Evolutionary conservation across 306 rosid genomes (phyloP), one percentile per base, ranked within the genome.

Genomic region (Styphnolobium japonicum): DNA sequence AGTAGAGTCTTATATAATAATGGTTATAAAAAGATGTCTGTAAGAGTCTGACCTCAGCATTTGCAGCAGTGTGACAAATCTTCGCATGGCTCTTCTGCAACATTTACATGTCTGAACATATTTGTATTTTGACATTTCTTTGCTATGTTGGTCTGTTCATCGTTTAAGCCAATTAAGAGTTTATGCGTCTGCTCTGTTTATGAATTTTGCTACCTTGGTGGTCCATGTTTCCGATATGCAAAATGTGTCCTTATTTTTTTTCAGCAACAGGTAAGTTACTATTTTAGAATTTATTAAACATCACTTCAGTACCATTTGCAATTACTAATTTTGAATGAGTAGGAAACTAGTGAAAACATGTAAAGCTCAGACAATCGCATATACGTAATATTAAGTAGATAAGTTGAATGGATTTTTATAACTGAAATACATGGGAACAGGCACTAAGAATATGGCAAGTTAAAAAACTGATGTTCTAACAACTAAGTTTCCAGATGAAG

Each of bases 271-370:
- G 2, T 21, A 5, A 5, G 62, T 22, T 33, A 7, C 55, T 62
- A 33, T 52, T 56, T 42, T 42, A 22, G 31, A 34, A 71, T 43
- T 40, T 65, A 23, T 16, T 49, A 25, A 18, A n/a, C 43, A 71
- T 53, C 19, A 23, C 6, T 7, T 39, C 45, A 10, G 48, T 64
- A 43, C 40, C 80, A 53, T 73, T 51, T 66, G 70, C 16, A 8
- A 2, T 81, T 65, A 29, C 74, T 66, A 29, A 19, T 19, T 78
- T 72, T 42, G 43, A 63, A 62, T n/a, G 27, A 69, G 75, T 23
- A 40, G 42, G 45, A 81, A 55, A 21, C 45, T 15, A 39, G 16
- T 55, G 25, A 11, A 48, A 48, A 53, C 23, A 31, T 37, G 34
- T 18, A 48, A 51, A 58, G 71, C 71, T 43, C 18, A 15, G 10